Base-by-base conservation (phyloP, 202 grass and related monocot species). In the Zoysia matrella region DNA sequence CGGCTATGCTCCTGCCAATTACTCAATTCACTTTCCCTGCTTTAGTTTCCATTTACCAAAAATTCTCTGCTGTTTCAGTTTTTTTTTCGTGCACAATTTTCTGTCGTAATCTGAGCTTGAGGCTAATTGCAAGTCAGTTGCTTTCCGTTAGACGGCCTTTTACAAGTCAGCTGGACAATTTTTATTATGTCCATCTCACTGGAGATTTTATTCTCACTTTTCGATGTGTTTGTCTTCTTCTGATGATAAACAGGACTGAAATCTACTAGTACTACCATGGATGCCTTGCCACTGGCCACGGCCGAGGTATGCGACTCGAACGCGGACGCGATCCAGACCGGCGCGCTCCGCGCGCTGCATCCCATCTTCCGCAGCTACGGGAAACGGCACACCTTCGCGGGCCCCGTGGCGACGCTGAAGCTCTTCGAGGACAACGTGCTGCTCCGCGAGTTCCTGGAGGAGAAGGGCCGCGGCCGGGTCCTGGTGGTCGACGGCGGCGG, bases 341-440 rank as follows among this genome's bases (percentile, higher is more conserved):
- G 91, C 0, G 88, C 88, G 65, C 73, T 93, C 0, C 88, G 88
- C 0, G 85, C 85, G 4, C 78, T 93, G 30, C 85, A 88, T 4
- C 91, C 91, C 4, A 7, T 83, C 62, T 93, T 93, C 58, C 74
- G 67, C 47, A 83, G 80, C 49, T 90, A 86, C 4, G 91, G 91
- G 0, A 80, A 78, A 40, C 85, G 82, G 16, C 75, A 56, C 18
- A 68, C 82, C 10, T 93, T 93, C 3, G 78, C 88, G 0, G 88
- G 85, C 14, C 91, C 88, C 3, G 36, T 90, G 3, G 88, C 83
- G 51, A 90, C 91, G 0, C 71, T 93, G 43, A 93, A 90, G 88
- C 75, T 88, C 13, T 90, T 90, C 0, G 85, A 93, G 74, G 91
- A 93, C 65, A 90, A 93, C 16, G 88, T 90, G 1, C 69, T 93